Evolutionary conservation across 805 yeast species (phyloP).

Genomic region (Metahyphopichia silvanorum): DNA sequence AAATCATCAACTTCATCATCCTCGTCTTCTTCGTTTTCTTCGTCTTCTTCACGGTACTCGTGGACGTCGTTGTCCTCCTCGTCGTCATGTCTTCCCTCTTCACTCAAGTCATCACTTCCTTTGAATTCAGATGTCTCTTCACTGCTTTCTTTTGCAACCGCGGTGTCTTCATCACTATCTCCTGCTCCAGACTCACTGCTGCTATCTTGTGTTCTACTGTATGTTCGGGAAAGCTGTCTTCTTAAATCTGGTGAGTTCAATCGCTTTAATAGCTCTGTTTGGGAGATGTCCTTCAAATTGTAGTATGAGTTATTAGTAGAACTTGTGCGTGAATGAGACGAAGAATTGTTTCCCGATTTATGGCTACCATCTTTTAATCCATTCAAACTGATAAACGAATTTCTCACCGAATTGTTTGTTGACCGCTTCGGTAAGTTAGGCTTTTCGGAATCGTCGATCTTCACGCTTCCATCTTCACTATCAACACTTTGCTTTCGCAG

Average conservation of each 20-base stretch:
- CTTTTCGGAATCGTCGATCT: conserved; percentile 12
- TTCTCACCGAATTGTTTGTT: conserved; percentile 22
- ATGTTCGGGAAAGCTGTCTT: conserved; percentile 11
- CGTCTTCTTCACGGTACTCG: conserved; percentile 1
- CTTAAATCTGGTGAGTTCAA: conserved; percentile 24
- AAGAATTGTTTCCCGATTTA: conserved; percentile 10
- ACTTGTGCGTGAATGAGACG: conserved; percentile 5
- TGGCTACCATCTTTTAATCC: conserved; percentile 25
- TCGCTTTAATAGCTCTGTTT: conserved; percentile 10
- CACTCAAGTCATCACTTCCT: conserved; percentile 4
- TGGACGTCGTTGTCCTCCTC: conserved; percentile 4
- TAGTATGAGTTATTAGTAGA: conserved; percentile 15
- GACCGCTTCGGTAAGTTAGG: conserved; percentile 35
- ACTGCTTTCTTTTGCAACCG: conserved; percentile 1
- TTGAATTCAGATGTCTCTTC: conserved; percentile 5
- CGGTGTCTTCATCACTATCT: conserved; percentile 5
- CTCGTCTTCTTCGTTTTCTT: conserved; percentile 4
- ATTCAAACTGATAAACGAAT: conserved; percentile 37
- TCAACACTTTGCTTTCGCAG: conserved; percentile 1
- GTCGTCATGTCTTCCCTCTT: conserved; percentile 1
- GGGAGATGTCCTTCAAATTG: conserved; percentile 15
- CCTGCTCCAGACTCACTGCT: no score
- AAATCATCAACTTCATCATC: conserved; percentile 7
- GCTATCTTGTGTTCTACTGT: no score
- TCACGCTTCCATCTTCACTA: not conserved